Percentiles rank a stretch among this genome's conserved stretches.
Evolutionary conservation across 495 filamentous ascomycete genomes (phyloP).

Genomic region (Pyrenopolyporus hunteri): DNA sequence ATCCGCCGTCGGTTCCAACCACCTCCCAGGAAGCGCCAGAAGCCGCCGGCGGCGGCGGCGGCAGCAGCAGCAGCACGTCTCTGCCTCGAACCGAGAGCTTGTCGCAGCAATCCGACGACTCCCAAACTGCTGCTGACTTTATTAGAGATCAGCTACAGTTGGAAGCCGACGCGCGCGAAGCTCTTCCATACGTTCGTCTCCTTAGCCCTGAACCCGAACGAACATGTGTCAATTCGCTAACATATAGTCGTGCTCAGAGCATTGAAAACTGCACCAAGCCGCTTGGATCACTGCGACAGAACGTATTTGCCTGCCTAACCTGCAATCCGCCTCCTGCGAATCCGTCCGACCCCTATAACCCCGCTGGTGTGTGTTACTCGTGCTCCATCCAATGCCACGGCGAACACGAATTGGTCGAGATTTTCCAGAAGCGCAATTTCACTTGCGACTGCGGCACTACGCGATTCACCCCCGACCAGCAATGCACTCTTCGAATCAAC

Average conservation of each 20-base stretch:
- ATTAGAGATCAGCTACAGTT: slow-evolving; percentile 88
- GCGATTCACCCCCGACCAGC: slow-evolving; percentile 68
- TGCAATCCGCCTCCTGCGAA: slow-evolving; percentile 81
- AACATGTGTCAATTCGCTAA: slow-evolving; percentile 7
- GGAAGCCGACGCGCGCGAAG: slow-evolving; percentile 92
- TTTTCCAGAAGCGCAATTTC: slow-evolving; percentile 94
- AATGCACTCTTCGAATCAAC: slow-evolving; percentile 80
- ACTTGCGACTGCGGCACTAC: slow-evolving; percentile 96
- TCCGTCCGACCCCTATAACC: slow-evolving; percentile 64
- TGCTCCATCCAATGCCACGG: slow-evolving; percentile 97
- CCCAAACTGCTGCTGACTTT: slow-evolving; percentile 92
- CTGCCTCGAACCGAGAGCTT: slow-evolving; percentile 58
- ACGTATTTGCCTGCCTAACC: slow-evolving; percentile 86
- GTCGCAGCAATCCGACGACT: slow-evolving; percentile 70
- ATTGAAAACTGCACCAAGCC: slow-evolving; percentile 91
- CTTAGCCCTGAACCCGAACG: no score
- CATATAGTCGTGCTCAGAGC: slow-evolving; percentile 57
- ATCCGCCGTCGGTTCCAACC: slow-evolving; percentile 32
- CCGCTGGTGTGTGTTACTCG: slow-evolving; percentile 91
- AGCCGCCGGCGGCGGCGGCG: no score
- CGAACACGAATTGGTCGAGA: slow-evolving; percentile 91
- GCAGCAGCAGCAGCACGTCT: slow-evolving; percentile 26
- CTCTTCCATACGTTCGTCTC: slow-evolving; percentile 78
- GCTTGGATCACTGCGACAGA: slow-evolving; percentile 85
- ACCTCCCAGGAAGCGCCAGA: slow-evolving; percentile 29